phyloP scores from a whole-genome alignment of 192 early-diverging fungal species.

The Rhizophlyctis rosea region DNA sequence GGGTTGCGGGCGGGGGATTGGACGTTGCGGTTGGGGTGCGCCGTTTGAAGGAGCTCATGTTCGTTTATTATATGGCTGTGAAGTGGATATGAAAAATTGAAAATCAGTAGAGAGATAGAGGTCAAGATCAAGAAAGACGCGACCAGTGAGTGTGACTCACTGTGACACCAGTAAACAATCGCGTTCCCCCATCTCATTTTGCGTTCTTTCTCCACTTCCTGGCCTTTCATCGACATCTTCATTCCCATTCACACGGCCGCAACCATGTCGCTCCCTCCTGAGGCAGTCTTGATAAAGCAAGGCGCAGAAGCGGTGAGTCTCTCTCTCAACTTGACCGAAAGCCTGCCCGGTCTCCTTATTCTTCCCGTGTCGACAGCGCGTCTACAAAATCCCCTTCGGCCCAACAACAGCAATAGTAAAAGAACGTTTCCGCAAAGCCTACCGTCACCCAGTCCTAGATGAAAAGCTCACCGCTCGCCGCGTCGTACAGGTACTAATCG shows the following conservation, averaged over 20 bases:
- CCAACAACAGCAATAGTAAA: slow-evolving; percentile 71
- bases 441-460: slow-evolving; percentile 89
- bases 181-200: too few relatives aligned
- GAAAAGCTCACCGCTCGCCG: slow-evolving; percentile 72
- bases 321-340: background rate
- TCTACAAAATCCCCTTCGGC: slow-evolving; percentile 68
- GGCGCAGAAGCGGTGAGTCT: slow-evolving; percentile 81
- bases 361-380: slow-evolving; percentile 51
- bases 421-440: slow-evolving; percentile 89
- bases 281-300: slow-evolving; percentile 69
- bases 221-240: too few relatives aligned
- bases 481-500: slow-evolving; percentile 57
- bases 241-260: too few relatives aligned
- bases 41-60: slow-evolving; percentile 27
- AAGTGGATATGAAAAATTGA: too few relatives aligned
- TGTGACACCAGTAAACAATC: too few relatives aligned
- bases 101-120: too few relatives aligned
- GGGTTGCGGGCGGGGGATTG: slow-evolving; percentile 64
- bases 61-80: too few relatives aligned
- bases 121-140: too few relatives aligned
- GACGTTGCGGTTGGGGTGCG: slow-evolving; percentile 21
- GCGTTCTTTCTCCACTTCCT: too few relatives aligned
- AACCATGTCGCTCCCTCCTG: too few relatives aligned
- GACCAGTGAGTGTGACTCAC: too few relatives aligned
- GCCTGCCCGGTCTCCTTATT: background rate